Evolutionary conservation across 2,329 filamentous ascomycete species (phyloP), one percentile per base, ranked within the genome.

Genomic region (Lanzia echinophila): DNA sequence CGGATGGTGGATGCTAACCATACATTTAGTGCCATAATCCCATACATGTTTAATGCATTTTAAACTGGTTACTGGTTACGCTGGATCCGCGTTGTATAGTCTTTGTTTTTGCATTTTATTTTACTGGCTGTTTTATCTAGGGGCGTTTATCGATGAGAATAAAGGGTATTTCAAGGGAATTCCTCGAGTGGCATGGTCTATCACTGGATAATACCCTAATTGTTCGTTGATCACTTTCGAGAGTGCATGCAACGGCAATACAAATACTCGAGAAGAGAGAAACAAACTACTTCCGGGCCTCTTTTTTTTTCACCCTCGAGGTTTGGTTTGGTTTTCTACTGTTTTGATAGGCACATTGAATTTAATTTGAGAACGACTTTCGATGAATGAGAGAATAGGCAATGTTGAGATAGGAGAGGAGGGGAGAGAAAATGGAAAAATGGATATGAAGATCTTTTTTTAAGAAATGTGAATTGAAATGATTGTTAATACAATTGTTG

Each of bases 41-140:
- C 67, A 58, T 69, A 68, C 44, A 64, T 64, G 17, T 65, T 69
- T 52, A 62, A 59, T 47, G 60, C 61, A 36, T 61, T 68, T 36
- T 67, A 53, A 59, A 39, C 13, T 34, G 39, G 17, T 44, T 17
- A 41, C 50, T 41, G 45, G 17, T 42, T 13, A 33, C 50, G 44
- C 43, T 45, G 31, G 48, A n/a, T n/a, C n/a, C 19, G 20, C 28
- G 19, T 45, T 55, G 41, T 55, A 50, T 55, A 49, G 47, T 54
- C 22, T 53, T 49, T 31, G 31, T 34, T 51, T 55, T 50, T 33
- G 15, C 50, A 24, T 24, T 55, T 41, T 43, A 52, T 52, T 34
- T 32, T 54, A 28, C 41, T 55, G 47, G 33, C 51, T 55, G 45
- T 42, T 49, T 50, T 48, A 47, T 54, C 24, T 17, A 50, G 45